These are phyloP conservation scores for Coemansia sp. DNA, from an alignment of 192 early-diverging fungal genomes.

Conservation along the genomic window DNA sequence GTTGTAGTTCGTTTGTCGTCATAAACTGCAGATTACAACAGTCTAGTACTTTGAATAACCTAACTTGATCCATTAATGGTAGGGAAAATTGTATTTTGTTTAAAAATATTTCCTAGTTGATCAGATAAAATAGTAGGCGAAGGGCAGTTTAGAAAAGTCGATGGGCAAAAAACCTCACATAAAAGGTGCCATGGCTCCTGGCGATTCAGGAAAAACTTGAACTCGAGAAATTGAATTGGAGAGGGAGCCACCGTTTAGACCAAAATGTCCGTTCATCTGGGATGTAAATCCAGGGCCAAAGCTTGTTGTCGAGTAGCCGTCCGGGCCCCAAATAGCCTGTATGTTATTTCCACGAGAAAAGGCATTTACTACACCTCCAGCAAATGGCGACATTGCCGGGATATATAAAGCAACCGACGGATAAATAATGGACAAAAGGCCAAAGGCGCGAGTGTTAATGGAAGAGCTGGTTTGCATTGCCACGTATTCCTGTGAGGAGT, in stretches of 20 bases:
- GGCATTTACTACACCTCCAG: constrained; percentile 25
- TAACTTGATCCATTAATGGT: too few species aligned
- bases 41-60: too few species aligned
- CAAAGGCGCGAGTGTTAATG: too few species aligned
- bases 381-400: constrained; percentile 9
- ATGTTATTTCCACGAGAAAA: constrained; percentile 35
- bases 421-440: background rate
- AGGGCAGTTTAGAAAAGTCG: background rate
- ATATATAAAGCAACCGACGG: constrained; percentile 11
- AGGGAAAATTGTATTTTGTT: too few species aligned
- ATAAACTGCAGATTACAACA: too few species aligned
- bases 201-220: constrained; percentile 26
- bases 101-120: background rate
- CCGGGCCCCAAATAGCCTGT: constrained; percentile 41
- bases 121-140: background rate
- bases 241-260: constrained; percentile 26
- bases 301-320: constrained; percentile 40
- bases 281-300: constrained; percentile 44
- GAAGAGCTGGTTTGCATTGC: background rate
- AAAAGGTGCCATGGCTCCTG: constrained; percentile 7
- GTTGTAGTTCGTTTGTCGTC: too few species aligned
- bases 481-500: background rate
- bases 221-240: constrained; percentile 43
- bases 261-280: constrained; percentile 44
- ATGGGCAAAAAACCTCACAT: background rate